A percentile compares a stretch with the other conserved stretches of the same genome.
phyloP scores from a whole-genome alignment of 2,329 filamentous ascomycete genomes.

The Hortaea werneckii region DNA sequence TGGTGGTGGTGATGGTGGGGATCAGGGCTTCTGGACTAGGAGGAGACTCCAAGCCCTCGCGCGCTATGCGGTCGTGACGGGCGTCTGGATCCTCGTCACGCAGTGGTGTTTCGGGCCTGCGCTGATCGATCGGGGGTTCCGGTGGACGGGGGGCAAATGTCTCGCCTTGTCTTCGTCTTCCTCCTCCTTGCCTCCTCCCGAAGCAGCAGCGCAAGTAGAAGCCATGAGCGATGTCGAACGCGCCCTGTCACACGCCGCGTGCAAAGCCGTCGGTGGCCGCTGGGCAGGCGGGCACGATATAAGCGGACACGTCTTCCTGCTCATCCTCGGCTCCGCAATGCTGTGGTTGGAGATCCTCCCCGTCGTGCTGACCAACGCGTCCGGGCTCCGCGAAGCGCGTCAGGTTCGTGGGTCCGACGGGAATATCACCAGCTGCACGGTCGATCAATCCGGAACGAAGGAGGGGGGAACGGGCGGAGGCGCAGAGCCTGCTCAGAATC shows the following conservation, averaged over 20 bases:
- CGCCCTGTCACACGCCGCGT: constrained; percentile 64
- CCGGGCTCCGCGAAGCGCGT: constrained; percentile 49
- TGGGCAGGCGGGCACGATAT: constrained; percentile 97
- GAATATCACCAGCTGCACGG: constrained; percentile 40
- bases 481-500: constrained; percentile 23
- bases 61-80: constrained; percentile 63
- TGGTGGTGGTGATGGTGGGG: too few species aligned
- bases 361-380: constrained; percentile 38
- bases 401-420: constrained; percentile 57
- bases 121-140: constrained; percentile 80
- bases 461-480: constrained; percentile 36
- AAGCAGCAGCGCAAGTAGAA: constrained; percentile 24
- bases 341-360: constrained; percentile 70
- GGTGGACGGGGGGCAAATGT: constrained; percentile 79
- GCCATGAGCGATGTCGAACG: constrained; percentile 33
- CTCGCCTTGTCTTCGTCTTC: constrained; percentile 29
- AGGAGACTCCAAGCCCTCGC: constrained; percentile 48
- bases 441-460: constrained; percentile 27
- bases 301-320: constrained; percentile 85
- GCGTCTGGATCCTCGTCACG: constrained; percentile 75
- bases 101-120: constrained; percentile 95
- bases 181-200: constrained; percentile 30
- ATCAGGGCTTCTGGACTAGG: constrained; percentile 28
- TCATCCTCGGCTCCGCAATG: constrained; percentile 75
- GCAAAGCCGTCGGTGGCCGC: constrained; percentile 67